These are phyloP conservation scores for Malus orientalis DNA, from an alignment of 306 rosid genomes.

Conservation along the genomic window DNA sequence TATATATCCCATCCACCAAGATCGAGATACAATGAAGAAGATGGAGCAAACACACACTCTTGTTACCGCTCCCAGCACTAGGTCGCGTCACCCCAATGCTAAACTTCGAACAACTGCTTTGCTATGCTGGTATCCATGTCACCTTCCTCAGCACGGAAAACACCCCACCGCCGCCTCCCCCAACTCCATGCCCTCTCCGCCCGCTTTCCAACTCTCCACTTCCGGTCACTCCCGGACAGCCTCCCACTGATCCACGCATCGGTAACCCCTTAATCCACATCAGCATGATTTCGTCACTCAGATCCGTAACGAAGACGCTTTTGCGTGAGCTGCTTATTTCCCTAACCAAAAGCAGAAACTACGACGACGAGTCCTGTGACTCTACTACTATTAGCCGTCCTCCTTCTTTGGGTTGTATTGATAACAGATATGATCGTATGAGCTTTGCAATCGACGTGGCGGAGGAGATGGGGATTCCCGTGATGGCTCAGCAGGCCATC, in stretches of 20 bases:
- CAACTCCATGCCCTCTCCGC: not conserved
- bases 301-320: too few relatives aligned
- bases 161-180: not conserved
- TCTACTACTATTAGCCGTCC: not conserved
- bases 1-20: too few relatives aligned
- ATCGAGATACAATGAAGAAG: too few relatives aligned
- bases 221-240: slow-evolving; percentile 2
- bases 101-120: not conserved
- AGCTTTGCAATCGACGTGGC: slow-evolving; percentile 2
- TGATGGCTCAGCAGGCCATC: not conserved
- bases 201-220: not conserved
- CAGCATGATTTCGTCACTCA: too few relatives aligned
- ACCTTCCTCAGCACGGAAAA: slow-evolving; percentile 5
- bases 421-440: not conserved
- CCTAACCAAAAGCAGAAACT: too few relatives aligned
- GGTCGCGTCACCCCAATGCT: slow-evolving; percentile 11
- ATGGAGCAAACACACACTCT: not conserved
- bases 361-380: not conserved
- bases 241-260: not conserved
- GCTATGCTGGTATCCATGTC: slow-evolving; percentile 1
- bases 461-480: not conserved
- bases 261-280: too few relatives aligned
- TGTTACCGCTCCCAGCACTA: slow-evolving; percentile 2
- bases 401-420: not conserved
- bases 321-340: too few relatives aligned